Conservation (phyloP, 352 stramenopile species). For the Phytophthora citricola region DNA sequence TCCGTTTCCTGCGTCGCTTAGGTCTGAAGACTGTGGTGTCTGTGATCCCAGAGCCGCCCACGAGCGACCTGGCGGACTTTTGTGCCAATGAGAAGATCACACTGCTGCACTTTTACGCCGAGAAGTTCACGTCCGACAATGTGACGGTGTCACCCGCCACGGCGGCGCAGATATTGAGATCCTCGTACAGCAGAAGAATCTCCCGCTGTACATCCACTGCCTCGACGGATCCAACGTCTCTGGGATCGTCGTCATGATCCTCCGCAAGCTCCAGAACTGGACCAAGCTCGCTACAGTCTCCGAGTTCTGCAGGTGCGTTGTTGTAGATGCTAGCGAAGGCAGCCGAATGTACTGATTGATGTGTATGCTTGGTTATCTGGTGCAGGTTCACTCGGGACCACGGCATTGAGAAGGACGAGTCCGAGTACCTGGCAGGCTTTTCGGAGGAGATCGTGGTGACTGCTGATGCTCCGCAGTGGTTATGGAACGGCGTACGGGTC, state of each 20-base stretch:
- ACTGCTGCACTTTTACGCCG: constrained; percentile 81
- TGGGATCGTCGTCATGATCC: constrained; percentile 88
- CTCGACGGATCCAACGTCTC: constrained; percentile 90
- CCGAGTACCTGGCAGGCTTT: constrained; percentile 81
- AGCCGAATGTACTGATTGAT: not conserved
- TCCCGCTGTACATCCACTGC: constrained; percentile 88
- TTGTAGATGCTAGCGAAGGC: not conserved
- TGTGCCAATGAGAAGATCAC: constrained; percentile 74
- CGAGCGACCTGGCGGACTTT: constrained; percentile 77
- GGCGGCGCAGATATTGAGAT: constrained; percentile 81
- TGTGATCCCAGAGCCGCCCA: constrained; percentile 83
- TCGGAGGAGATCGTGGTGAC: constrained; percentile 87
- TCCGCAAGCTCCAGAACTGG: constrained; percentile 90
- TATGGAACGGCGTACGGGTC: constrained; percentile 87
- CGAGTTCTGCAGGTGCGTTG: constrained; percentile 74
- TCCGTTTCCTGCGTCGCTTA: constrained; percentile 79
- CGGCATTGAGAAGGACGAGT: constrained; percentile 88
- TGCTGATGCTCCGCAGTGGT: constrained; percentile 74
- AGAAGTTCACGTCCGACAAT: constrained; percentile 91
- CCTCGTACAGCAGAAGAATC: constrained; percentile 77
- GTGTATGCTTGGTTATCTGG: not conserved
- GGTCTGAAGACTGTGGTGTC: constrained; percentile 82
- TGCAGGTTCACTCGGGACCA: constrained; percentile 85
- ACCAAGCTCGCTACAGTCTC: constrained; percentile 84
- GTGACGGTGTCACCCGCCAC: constrained; percentile 82